Conservation (phyloP, 2,329 filamentous ascomycete genomes). For the Tolypocladium album region DNA sequence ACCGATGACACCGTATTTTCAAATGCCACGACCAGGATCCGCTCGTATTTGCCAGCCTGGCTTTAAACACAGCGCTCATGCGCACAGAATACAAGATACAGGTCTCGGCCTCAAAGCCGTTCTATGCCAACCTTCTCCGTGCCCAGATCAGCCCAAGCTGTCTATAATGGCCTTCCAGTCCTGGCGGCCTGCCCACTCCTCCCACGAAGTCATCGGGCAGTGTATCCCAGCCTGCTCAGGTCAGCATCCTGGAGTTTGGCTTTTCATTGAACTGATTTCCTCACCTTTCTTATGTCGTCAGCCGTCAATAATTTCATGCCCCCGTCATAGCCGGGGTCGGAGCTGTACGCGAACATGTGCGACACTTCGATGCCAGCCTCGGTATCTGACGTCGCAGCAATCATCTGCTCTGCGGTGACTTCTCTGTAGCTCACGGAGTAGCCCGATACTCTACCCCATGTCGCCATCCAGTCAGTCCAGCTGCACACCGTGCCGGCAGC, state of each 20-base stretch:
- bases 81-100: neutral
- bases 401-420: conserved; percentile 28
- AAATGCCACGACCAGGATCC: neutral
- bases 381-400: conserved; percentile 21
- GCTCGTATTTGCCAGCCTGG: neutral
- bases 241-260: too few species aligned
- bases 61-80: neutral
- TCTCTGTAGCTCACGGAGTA: conserved; percentile 25
- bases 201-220: conserved; percentile 28
- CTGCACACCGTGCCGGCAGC: conserved; percentile 33
- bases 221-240: conserved; percentile 28
- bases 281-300: conserved; percentile 31
- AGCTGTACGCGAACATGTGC: conserved; percentile 35
- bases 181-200: conserved; percentile 22
- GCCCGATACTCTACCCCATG: conserved; percentile 28
- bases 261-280: neutral
- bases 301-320: conserved; percentile 30
- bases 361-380: conserved; percentile 32
- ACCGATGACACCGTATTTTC: neutral
- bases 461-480: conserved; percentile 32
- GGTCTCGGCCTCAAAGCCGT: neutral
- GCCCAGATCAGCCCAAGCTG: neutral
- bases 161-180: conserved; percentile 19
- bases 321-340: conserved; percentile 38
- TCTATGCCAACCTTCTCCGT: neutral